Conservation (phyloP, 805 yeast genomes). For the Metschnikowia santaceciliae region DNA sequence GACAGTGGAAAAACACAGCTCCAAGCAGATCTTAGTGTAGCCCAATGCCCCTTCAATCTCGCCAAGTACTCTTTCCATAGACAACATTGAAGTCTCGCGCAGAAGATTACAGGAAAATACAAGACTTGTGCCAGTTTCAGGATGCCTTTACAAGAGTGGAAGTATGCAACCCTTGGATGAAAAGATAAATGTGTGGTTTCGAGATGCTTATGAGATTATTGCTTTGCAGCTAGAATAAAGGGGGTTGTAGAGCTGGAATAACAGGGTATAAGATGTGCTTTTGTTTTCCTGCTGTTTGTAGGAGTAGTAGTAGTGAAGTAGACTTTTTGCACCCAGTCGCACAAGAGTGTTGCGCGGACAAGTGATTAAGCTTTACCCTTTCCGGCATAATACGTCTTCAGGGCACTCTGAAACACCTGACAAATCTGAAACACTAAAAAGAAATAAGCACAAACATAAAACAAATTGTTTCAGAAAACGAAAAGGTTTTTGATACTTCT, state of each 20-base stretch:
- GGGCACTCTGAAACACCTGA: not conserved
- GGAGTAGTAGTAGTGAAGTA: not conserved
- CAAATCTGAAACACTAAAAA: not conserved
- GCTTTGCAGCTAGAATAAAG: not conserved
- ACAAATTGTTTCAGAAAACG: too few species aligned
- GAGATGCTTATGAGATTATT: not conserved
- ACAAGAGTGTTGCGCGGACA: not conserved
- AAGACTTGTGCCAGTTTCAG: not conserved
- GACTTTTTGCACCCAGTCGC: conserved; percentile 3
- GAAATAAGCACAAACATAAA: too few species aligned
- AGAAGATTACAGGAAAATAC: not conserved
- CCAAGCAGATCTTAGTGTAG: conserved; percentile 1
- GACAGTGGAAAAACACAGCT: not conserved
- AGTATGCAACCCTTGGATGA: not conserved
- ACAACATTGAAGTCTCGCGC: not conserved
- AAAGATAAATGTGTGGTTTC: not conserved
- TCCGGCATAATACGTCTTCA: not conserved
- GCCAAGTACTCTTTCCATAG: not conserved
- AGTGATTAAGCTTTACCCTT: not conserved
- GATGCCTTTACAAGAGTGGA: not conserved
- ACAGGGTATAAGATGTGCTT: not conserved
- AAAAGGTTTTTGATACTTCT: too few species aligned
- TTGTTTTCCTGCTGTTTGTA: not conserved
- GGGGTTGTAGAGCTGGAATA: not conserved
- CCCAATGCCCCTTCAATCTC: not conserved